Conservation (phyloP, 1,284 basidiomycete genomes). For the Blastosporella zonata region DNA sequence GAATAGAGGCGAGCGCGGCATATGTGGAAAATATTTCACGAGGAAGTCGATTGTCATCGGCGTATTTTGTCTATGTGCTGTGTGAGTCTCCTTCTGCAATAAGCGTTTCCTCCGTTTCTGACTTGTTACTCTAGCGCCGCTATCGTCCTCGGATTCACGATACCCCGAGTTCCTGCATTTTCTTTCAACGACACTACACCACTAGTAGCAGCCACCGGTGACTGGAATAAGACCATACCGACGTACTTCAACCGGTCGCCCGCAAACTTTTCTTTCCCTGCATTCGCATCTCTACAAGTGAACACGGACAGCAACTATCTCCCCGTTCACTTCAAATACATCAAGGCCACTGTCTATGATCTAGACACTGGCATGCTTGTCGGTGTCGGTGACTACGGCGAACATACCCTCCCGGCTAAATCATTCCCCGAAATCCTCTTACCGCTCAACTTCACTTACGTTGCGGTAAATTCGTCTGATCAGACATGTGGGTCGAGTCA, state of each 20-base stretch:
- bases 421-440: conserved; percentile 57
- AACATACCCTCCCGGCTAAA: conserved; percentile 61
- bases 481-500: conserved; percentile 61
- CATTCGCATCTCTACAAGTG: conserved; percentile 66
- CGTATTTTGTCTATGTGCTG: conserved; percentile 57
- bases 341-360: conserved; percentile 68
- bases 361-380: conserved; percentile 59
- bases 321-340: conserved; percentile 66
- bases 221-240: conserved; percentile 52
- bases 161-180: conserved; percentile 78
- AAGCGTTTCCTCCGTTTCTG: conserved; percentile 7
- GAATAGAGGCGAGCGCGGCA: conserved; percentile 68
- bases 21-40: conserved; percentile 78
- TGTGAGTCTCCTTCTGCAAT: conserved; percentile 48
- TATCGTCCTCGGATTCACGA: conserved; percentile 68
- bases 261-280: conserved; percentile 85
- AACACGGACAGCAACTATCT: conserved; percentile 72
- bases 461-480: conserved; percentile 79
- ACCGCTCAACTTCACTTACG: conserved; percentile 79
- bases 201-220: conserved; percentile 54
- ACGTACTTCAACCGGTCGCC: conserved; percentile 67
- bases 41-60: conserved; percentile 64
- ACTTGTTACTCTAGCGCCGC: conserved; percentile 47
- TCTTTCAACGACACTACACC: conserved; percentile 58
- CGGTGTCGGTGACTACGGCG: conserved; percentile 59